Evolutionary conservation across 768 basidiomycete genomes (phyloP).

Genomic region (Chalciporus chontae): DNA sequence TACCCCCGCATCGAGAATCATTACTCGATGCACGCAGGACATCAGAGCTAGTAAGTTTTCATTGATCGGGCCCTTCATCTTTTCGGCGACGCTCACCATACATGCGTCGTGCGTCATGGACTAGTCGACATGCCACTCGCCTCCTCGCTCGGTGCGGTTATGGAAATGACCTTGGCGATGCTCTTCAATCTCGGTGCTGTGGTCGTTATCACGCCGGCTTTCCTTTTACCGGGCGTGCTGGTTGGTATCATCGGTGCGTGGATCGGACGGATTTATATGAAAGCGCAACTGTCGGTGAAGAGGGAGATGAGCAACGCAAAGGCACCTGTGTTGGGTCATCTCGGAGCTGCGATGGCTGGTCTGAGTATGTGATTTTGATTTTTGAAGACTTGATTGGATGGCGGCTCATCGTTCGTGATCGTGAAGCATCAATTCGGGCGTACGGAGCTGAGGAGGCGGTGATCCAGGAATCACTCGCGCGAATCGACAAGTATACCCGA

Average conservation of each 20-base stretch:
- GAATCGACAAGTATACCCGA: slow-evolving; percentile 48
- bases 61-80: too few relatives aligned
- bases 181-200: slow-evolving; percentile 36
- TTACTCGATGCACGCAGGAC: slow-evolving; percentile 38
- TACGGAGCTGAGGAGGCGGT: slow-evolving; percentile 49
- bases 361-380: slow-evolving; percentile 37
- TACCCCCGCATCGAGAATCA: slow-evolving; percentile 45
- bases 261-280: slow-evolving; percentile 50
- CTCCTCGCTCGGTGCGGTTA: slow-evolving; percentile 19
- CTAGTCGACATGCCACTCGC: slow-evolving; percentile 35
- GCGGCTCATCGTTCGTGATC: neutral
- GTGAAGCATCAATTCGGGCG: slow-evolving; percentile 45
- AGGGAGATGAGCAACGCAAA: slow-evolving; percentile 51
- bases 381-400: too few relatives aligned
- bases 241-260: slow-evolving; percentile 38
- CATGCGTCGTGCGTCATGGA: neutral
- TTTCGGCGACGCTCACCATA: too few relatives aligned
- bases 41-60: slow-evolving; percentile 34
- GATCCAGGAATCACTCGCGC: slow-evolving; percentile 38
- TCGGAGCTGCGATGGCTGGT: slow-evolving; percentile 50
- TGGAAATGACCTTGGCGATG: slow-evolving; percentile 33
- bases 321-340: slow-evolving; percentile 47
- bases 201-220: slow-evolving; percentile 36
- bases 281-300: slow-evolving; percentile 53
- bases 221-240: slow-evolving; percentile 36